Evolutionary conservation across 768 basidiomycete species (phyloP).

Genomic region (Basidioascus undulatus): DNA sequence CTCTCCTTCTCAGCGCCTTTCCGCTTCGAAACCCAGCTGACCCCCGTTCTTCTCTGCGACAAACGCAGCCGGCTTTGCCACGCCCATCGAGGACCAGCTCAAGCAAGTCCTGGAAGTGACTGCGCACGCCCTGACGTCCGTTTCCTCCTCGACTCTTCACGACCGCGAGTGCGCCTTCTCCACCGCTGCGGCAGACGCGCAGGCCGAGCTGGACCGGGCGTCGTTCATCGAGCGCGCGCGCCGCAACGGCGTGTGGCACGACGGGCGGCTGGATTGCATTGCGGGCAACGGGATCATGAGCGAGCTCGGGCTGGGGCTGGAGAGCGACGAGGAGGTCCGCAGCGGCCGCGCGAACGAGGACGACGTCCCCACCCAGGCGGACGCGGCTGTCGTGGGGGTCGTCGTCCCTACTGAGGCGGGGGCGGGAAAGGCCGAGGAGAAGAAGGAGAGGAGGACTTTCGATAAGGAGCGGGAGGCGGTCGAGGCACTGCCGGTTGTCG

Average conservation of each 20-base stretch:
- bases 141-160: no score
- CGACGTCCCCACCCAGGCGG: constrained; percentile 8
- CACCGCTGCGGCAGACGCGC: no score
- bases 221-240: constrained; percentile 19
- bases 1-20: background rate
- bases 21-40: background rate
- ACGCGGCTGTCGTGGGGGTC: background rate
- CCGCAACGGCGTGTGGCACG: constrained; percentile 49
- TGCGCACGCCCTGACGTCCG: no score
- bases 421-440: constrained; percentile 5
- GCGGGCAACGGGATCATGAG: constrained; percentile 69
- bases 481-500: constrained; percentile 52
- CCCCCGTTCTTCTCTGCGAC: background rate
- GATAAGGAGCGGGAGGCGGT: constrained; percentile 23
- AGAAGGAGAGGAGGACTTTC: constrained; percentile 5
- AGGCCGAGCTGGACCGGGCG: no score
- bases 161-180: no score
- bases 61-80: constrained; percentile 48
- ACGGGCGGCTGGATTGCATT: constrained; percentile 59
- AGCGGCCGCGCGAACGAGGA: no score
- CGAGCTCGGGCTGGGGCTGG: constrained; percentile 65
- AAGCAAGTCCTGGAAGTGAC: constrained; percentile 60
- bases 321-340: no score
- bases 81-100: constrained; percentile 54
- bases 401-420: constrained; percentile 5